Evolutionary conservation across 345 rosid species (phyloP), one percentile per base, ranked within the genome.

Genomic region (Odontarrhena argentea): DNA sequence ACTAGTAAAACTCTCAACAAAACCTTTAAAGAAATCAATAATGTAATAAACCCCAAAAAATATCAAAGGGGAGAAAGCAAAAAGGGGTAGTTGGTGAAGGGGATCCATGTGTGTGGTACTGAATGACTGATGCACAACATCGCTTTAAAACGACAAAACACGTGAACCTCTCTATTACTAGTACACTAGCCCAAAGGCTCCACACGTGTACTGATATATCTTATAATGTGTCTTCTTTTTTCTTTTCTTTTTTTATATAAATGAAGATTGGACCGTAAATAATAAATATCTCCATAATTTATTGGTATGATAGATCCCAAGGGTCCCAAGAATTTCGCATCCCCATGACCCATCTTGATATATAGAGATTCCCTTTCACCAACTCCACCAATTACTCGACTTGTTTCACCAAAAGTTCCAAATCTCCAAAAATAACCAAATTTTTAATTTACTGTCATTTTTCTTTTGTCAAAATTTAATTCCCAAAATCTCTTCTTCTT

Each of bases 311-410:
- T 56, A 65, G 76, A 72, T 72, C 76, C 66, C 66, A 7, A 10
- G 51, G 69, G 58, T 55, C 70, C 65, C 69, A 26, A 65, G 14
- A 65, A 22, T 49, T 18, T 22, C 15, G 43, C 0, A 5, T 2
- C 66, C 76, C 76, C 1, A 72, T 65, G 60, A 42, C 8, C 66
- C 40, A 72, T 72, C 76, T 72, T 28, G 1, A 18, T 18, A 28
- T 28, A 28, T 4, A 41, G 49, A 72, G 71, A 72, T 72, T 72
- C 66, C 65, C 13, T 63, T 63, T 60, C 70, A 72, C 66, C 76
- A 22, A 56, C 65, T 55, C 64, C 11, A 13, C 43, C 4, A 5
- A 62, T 25, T 54, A 53, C 32, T 54, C 18, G 2, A 41, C 14
- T 13, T 18, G 26, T 8, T 13, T 30, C 30, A 30, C 38, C 57